These are phyloP conservation scores for Spencermartinsiella europaea DNA, from an alignment of 805 yeast species.

Conservation along the genomic window DNA sequence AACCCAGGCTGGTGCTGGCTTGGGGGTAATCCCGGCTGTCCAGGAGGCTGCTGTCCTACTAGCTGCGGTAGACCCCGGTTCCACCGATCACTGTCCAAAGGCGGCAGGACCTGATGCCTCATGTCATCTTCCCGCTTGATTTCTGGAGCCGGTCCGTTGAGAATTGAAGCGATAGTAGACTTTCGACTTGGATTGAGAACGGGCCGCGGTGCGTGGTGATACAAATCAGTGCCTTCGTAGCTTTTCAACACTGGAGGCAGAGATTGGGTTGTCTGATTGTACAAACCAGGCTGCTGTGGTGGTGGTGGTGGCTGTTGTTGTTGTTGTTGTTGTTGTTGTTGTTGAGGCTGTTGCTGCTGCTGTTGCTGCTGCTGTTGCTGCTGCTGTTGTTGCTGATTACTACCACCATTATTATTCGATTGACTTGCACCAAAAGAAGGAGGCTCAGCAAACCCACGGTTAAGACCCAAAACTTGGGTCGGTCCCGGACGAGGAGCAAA, in stretches of 20 bases:
- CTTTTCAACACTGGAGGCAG: neutral
- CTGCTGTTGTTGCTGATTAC: neutral
- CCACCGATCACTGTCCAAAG: conserved; percentile 6
- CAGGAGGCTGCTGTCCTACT: neutral
- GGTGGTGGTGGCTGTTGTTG: neutral
- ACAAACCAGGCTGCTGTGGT: neutral
- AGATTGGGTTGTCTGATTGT: neutral
- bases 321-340: neutral
- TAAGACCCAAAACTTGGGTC: neutral
- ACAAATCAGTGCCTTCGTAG: neutral
- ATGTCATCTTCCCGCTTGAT: neutral
- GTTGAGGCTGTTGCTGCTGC: neutral
- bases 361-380: neutral
- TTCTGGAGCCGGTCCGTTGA: conserved; percentile 8
- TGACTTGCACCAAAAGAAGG: too few species aligned
- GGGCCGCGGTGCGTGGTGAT: conserved; percentile 16
- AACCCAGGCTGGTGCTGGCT: neutral
- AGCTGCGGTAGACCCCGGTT: neutral
- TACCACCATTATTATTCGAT: too few species aligned
- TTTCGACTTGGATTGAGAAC: conserved; percentile 18
- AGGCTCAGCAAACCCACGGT: neutral
- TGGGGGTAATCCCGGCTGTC: neutral
- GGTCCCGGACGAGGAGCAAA: conserved; percentile 15
- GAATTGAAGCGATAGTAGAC: conserved; percentile 16
- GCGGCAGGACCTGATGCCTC: conserved; percentile 6